Evolutionary conservation across 495 filamentous ascomycete species (phyloP).

Genomic region (Oleoguttula mirabilis): DNA sequence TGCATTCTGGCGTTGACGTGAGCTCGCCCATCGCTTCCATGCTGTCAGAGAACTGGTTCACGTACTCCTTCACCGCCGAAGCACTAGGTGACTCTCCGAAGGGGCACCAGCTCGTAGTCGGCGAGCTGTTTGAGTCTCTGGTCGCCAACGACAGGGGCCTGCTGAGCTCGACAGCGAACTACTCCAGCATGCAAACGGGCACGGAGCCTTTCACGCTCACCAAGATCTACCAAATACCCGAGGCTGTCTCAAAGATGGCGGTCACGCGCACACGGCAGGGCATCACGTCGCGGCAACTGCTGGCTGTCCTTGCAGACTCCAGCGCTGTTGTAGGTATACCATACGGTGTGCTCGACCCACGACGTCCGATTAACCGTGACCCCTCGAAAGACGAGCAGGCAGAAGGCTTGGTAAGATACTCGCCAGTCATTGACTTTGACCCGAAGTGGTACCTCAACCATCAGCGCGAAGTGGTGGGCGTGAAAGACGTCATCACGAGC

Average conservation of each 20-base stretch:
- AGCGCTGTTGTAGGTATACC: constrained; percentile 71
- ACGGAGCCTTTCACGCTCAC: constrained; percentile 57
- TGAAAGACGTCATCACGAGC: constrained; percentile 55
- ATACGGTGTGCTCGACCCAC: constrained; percentile 64
- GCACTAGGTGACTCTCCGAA: constrained; percentile 39
- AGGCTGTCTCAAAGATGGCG: constrained; percentile 62
- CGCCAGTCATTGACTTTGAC: constrained; percentile 68
- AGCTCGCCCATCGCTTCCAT: constrained; percentile 61
- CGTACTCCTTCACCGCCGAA: constrained; percentile 61
- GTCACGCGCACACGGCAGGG: constrained; percentile 87
- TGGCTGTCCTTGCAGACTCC: constrained; percentile 59
- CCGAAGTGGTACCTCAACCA: constrained; percentile 75
- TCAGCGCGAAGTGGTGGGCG: constrained; percentile 63
- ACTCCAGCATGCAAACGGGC: constrained; percentile 52
- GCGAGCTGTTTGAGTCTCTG: constrained; percentile 81
- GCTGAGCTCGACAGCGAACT: constrained; percentile 54
- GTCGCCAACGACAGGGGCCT: constrained; percentile 75
- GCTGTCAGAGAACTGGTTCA: constrained; percentile 90
- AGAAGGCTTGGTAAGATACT: constrained; percentile 72
- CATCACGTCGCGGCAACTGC: constrained; percentile 72
- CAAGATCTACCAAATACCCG: constrained; percentile 66
- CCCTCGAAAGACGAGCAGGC: constrained; percentile 64
- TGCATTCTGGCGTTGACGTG: constrained; percentile 62
- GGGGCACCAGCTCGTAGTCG: constrained; percentile 77
- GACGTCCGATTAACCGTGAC: constrained; percentile 78